Conservation (phyloP, 805 yeast species). For the Candida maesae region DNA sequence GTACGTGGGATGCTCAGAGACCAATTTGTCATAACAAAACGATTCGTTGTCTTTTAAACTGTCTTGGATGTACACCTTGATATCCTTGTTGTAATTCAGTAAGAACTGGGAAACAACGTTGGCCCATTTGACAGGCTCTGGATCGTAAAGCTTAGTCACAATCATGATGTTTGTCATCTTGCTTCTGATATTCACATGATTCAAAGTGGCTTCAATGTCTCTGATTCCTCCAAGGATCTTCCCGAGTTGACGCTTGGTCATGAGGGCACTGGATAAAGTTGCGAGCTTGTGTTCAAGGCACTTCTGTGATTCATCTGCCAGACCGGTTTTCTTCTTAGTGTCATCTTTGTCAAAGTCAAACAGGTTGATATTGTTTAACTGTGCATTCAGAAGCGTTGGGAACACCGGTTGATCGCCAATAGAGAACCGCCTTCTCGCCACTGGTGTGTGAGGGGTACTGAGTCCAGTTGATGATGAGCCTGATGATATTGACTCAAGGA, state of each 20-base stretch:
- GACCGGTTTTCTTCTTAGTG: conserved; percentile 1
- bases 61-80: conserved; percentile 22
- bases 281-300: conserved; percentile 19
- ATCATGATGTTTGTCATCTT: conserved; percentile 27
- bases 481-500: conserved; percentile 17
- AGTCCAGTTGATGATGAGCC: conserved; percentile 10
- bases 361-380: conserved; percentile 24
- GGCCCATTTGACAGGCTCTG: conserved; percentile 30
- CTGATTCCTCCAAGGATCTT: conserved; percentile 29
- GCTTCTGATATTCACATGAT: conserved; percentile 27
- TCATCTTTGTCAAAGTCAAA: conserved; percentile 19
- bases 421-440: conserved; percentile 14
- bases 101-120: conserved; percentile 20
- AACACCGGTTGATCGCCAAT: conserved; percentile 24
- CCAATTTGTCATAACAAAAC: conserved; percentile 12
- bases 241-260: conserved; percentile 27
- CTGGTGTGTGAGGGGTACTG: conserved; percentile 7
- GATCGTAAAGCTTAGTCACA: conserved; percentile 30
- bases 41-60: conserved; percentile 9
- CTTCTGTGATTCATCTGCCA: conserved; percentile 4
- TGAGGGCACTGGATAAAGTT: conserved; percentile 19
- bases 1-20: conserved; percentile 5
- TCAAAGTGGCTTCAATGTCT: conserved; percentile 28
- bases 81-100: conserved; percentile 16
- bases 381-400: conserved; percentile 27